phyloP scores from a whole-genome alignment of 129 eudicot genomes.

The Silybum marianum region DNA sequence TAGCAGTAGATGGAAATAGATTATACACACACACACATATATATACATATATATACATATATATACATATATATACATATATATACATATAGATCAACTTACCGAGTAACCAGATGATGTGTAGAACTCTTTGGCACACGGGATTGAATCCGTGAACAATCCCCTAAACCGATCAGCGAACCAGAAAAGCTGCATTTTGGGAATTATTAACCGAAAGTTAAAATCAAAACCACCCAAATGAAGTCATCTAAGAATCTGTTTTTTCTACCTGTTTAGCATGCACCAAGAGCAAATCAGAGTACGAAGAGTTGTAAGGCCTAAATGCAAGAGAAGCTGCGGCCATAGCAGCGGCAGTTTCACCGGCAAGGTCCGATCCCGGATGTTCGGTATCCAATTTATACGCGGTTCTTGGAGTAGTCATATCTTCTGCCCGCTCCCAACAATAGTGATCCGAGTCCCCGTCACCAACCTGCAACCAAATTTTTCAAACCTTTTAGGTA shows the following conservation, averaged over 20 bases:
- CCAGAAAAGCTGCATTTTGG: constrained; percentile 66
- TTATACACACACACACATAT: too few species aligned
- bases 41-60: too few species aligned
- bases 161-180: constrained; percentile 90
- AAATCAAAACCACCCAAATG: not conserved
- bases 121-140: constrained; percentile 56
- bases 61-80: too few species aligned
- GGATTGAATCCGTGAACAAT: constrained; percentile 60
- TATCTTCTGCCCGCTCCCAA: constrained; percentile 92
- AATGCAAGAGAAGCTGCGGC: constrained; percentile 84
- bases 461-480: constrained; percentile 69
- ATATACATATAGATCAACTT: constrained; percentile 11
- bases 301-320: constrained; percentile 70
- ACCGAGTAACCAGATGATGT: constrained; percentile 79
- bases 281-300: constrained; percentile 57
- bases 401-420: constrained; percentile 80
- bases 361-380: constrained; percentile 95
- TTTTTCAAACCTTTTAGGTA: constrained; percentile 20
- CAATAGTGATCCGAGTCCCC: constrained; percentile 89
- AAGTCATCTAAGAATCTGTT: not conserved
- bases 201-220: constrained; percentile 11
- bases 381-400: constrained; percentile 63
- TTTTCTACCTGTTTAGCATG: constrained; percentile 75
- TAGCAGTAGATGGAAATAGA: not conserved
- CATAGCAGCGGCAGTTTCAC: constrained; percentile 92